Percentiles rank a stretch among this genome's conserved stretches.
phyloP scores from a whole-genome alignment of 371 early-diverging fungal genomes.

The Mortierella sp. region DNA sequence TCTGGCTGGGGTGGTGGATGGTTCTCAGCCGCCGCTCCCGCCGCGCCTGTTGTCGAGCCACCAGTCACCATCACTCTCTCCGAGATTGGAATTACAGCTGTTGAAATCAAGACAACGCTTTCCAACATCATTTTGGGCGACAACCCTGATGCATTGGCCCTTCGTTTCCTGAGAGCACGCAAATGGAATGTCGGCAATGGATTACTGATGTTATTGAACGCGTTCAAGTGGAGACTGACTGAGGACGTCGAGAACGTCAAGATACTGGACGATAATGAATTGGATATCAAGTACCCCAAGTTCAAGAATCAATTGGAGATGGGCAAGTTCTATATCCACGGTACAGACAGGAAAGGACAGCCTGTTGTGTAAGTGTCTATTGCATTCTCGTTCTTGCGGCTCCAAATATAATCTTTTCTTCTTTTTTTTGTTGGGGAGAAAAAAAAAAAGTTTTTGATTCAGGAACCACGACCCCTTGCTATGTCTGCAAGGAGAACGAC shows the following conservation, averaged over 20 bases:
- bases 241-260: constrained; percentile 70
- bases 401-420: background rate
- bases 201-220: constrained; percentile 69
- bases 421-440: constrained; percentile 14
- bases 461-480: background rate
- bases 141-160: constrained; percentile 65
- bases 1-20: constrained; percentile 5
- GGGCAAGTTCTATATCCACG: constrained; percentile 71
- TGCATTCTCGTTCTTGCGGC: background rate
- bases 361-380: constrained; percentile 72
- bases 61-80: constrained; percentile 59
- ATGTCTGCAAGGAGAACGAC: background rate
- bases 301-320: constrained; percentile 64
- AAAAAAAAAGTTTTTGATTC: background rate
- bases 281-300: constrained; percentile 58
- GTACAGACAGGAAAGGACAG: constrained; percentile 68
- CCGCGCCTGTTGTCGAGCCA: constrained; percentile 35
- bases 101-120: constrained; percentile 26
- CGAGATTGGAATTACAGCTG: constrained; percentile 37
- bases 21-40: constrained; percentile 29
- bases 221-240: constrained; percentile 75
- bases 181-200: constrained; percentile 82
- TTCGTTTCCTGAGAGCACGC: constrained; percentile 84
- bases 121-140: constrained; percentile 48
- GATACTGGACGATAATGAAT: constrained; percentile 65